phyloP scores from a whole-genome alignment of 495 filamentous ascomycete genomes.

The Podospora bellae-mahoneyi region DNA sequence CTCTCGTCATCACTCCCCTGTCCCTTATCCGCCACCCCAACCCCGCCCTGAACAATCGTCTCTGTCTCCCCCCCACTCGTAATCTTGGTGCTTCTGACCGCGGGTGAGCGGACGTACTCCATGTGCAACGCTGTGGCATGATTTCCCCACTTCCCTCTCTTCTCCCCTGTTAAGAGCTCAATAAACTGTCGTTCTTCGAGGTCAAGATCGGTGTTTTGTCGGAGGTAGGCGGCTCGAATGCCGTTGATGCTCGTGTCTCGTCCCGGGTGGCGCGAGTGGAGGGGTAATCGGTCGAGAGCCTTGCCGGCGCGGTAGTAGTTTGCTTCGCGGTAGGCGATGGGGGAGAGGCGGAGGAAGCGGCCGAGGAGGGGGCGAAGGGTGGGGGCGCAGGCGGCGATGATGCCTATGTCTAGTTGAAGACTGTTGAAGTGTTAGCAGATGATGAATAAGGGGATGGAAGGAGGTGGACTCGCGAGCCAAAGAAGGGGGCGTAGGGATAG shows the following conservation, averaged over 20 bases:
- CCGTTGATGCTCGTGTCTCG: background rate
- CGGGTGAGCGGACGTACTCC: background rate
- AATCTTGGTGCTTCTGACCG: background rate
- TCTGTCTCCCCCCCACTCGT: background rate
- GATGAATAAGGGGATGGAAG: background rate
- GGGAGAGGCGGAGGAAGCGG: constrained; percentile 25
- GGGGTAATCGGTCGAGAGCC: constrained; percentile 24
- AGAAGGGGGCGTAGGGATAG: constrained; percentile 27
- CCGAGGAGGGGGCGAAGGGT: constrained; percentile 42
- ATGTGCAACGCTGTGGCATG: constrained; percentile 9
- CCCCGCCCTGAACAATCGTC: background rate
- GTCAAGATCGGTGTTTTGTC: background rate
- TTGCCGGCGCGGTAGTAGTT: constrained; percentile 34
- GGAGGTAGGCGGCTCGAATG: background rate
- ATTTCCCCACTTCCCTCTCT: background rate
- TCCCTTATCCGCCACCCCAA: background rate
- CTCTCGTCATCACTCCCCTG: background rate
- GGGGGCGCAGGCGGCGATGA: constrained; percentile 47
- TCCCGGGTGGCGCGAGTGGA: background rate
- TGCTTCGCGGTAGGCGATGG: constrained; percentile 23
- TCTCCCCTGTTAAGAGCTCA: constrained; percentile 5
- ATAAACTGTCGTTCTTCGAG: background rate
- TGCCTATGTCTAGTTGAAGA: constrained; percentile 45
- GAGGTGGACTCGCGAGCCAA: constrained; percentile 30
- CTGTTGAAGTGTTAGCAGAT: constrained; percentile 25